Conservation (phyloP, 169 alveolate species). For the Cryptosporidium tyzzeri region DNA sequence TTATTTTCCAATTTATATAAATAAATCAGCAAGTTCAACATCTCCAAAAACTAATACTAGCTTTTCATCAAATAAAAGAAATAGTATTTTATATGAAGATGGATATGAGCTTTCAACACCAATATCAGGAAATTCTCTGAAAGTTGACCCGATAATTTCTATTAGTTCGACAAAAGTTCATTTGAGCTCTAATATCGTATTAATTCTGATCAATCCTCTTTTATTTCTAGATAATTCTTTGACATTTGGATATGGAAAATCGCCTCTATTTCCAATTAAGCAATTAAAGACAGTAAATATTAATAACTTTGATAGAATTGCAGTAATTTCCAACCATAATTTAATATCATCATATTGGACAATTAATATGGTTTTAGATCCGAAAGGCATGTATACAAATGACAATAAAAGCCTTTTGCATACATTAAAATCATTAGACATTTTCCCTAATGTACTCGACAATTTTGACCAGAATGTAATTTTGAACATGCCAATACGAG, state of each 20-base stretch:
- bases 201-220: conserved; percentile 12
- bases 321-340: conserved; percentile 27
- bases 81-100: background rate
- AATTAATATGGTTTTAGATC: conserved; percentile 42
- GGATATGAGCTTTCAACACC: conserved; percentile 38
- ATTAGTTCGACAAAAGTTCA: background rate
- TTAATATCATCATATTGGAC: conserved; percentile 14
- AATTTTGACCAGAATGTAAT: background rate
- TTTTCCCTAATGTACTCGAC: background rate
- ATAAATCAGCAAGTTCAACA: background rate
- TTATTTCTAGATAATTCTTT: conserved; percentile 7
- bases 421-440: background rate
- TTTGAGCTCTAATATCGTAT: background rate
- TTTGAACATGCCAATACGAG: background rate
- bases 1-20: conserved; percentile 1
- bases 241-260: conserved; percentile 2
- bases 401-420: background rate
- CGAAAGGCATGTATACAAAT: conserved; percentile 14
- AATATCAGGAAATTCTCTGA: background rate
- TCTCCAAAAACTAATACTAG: conserved; percentile 5
- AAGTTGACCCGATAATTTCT: background rate
- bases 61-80: background rate
- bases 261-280: conserved; percentile 17
- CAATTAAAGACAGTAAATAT: background rate
- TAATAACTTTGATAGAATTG: conserved; percentile 14